Base-by-base conservation (phyloP, 805 yeast species). In the Cyberlindnera euphorbiae region DNA sequence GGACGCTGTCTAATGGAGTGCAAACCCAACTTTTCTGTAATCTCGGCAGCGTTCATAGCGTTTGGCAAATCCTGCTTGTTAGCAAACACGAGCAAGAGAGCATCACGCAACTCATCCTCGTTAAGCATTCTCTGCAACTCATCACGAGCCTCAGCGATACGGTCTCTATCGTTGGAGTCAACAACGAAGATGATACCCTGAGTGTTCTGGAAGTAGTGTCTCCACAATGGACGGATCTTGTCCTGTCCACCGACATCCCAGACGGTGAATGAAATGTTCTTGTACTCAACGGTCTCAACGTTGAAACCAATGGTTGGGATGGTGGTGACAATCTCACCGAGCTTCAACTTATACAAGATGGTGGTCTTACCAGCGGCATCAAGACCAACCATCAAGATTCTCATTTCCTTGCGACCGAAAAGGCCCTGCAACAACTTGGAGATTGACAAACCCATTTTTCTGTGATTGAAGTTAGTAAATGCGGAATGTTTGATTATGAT, bases 181-280 rank as follows among this genome's bases (percentile, higher is more conserved):
- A 90, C 96, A 47, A 90, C 97, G 63, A 89, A 90, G 64, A 90
- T 89, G 62, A 90, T 86, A 73, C 97, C 97, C 69, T 90, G 97
- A 45, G 97, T 88, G 77, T 90, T 90, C 71, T 90, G 96, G 85
- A 80, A 90, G 67, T 90, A 90, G 70, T 90, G 95, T 79, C 97
- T 84, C 97, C 97, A 90, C 67, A 90, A 74, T 42, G 97, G 96
- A 73, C 97, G 85, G 61, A 90, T 90, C 72, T 89, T 89, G 69
- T 88, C 96, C 75, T 90, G 97, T 78, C 97, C 97, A 83, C 97
- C 97, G 55, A 89, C 96, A 78, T 90, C 97, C 97, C 97, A 88
- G 49, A 88, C 96, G 43, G 96, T 87, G 72, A 88, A 88, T 29
- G 95, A 82, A 66, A 88, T 86, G 80, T 88, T 88, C 73, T 88